Evolutionary conservation across 2,329 filamentous ascomycete genomes (phyloP).

Genomic region (Neoscytalidium dimidiatum): DNA sequence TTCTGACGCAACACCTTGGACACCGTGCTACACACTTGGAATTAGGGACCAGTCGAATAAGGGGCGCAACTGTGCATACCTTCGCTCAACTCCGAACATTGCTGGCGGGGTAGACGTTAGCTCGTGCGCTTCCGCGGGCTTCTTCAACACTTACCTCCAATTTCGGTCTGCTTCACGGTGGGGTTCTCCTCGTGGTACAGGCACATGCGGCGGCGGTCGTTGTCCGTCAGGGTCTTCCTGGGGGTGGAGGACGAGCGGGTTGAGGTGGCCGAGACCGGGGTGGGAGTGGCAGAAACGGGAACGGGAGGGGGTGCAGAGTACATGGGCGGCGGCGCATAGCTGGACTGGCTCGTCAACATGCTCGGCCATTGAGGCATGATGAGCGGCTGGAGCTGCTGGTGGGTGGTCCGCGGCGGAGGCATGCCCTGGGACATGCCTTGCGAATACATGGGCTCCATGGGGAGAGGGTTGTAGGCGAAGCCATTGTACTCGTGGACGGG

Average conservation of each 20-base stretch:
- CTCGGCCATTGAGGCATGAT: constrained; percentile 45
- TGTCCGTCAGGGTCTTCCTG: constrained; percentile 85
- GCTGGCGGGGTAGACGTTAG: constrained; percentile 51
- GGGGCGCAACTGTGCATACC: constrained; percentile 57
- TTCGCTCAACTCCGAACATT: constrained; percentile 94
- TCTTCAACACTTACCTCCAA: constrained; percentile 67
- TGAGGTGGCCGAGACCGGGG: constrained; percentile 40
- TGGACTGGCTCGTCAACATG: constrained; percentile 45
- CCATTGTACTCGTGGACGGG: constrained; percentile 43
- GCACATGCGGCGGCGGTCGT: constrained; percentile 90
- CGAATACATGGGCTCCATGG: constrained; percentile 42
- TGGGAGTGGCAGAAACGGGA: constrained; percentile 36
- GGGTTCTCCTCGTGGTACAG: constrained; percentile 90
- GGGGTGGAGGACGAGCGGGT: constrained; percentile 60
- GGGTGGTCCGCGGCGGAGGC: constrained; percentile 41
- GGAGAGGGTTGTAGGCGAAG: constrained; percentile 40
- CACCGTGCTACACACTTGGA: constrained; percentile 71
- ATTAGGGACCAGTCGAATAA: constrained; percentile 13
- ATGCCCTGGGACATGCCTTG: constrained; percentile 15
- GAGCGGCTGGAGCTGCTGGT: constrained; percentile 43
- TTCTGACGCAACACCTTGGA: constrained; percentile 95
- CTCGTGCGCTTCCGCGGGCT: constrained; percentile 6
- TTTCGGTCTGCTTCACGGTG: constrained; percentile 90
- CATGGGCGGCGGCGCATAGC: constrained; percentile 35
- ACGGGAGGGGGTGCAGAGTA: constrained; percentile 39